Conservation (phyloP, 1,284 basidiomycete genomes). For the Microstroma glucosiphilum region DNA sequence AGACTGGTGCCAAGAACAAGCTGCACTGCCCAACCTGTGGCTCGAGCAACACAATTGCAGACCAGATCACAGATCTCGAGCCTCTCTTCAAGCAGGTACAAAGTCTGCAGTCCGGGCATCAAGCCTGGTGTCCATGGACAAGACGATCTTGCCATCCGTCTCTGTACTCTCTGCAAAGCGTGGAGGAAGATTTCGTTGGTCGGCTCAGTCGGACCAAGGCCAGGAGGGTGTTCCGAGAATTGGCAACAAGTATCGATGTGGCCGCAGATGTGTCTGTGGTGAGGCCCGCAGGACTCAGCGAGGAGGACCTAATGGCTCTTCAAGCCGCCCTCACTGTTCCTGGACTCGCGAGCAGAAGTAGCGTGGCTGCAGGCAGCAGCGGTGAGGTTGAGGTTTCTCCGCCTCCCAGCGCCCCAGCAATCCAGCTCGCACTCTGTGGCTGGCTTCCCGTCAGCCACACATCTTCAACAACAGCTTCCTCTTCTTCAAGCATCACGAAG, state of each 20-base stretch:
- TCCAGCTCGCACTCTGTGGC: neutral
- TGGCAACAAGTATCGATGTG: neutral
- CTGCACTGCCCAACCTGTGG: neutral
- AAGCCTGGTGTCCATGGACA: neutral
- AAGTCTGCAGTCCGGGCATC: neutral
- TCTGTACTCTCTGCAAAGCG: neutral
- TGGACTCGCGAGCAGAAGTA: neutral
- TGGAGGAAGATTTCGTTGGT: neutral
- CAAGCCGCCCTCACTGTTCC: neutral
- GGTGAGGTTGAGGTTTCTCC: neutral
- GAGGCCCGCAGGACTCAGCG: neutral
- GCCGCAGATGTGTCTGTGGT: neutral
- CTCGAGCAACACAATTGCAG: neutral
- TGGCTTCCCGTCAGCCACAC: neutral
- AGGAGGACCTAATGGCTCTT: neutral
- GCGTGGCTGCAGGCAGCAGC: neutral
- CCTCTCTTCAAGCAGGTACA: neutral
- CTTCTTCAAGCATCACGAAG: neutral
- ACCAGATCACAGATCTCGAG: too few relatives aligned
- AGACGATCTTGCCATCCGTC: neutral
- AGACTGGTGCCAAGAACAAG: conserved; percentile 4
- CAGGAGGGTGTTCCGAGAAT: neutral
- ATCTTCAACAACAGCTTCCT: neutral
- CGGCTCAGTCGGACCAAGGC: neutral
- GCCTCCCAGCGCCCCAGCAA: neutral